Percentiles rank a stretch among this genome's conserved stretches.
These are phyloP conservation scores for Pichia gijzeniarum DNA, from an alignment of 805 yeast species.

Conservation along the genomic window DNA sequence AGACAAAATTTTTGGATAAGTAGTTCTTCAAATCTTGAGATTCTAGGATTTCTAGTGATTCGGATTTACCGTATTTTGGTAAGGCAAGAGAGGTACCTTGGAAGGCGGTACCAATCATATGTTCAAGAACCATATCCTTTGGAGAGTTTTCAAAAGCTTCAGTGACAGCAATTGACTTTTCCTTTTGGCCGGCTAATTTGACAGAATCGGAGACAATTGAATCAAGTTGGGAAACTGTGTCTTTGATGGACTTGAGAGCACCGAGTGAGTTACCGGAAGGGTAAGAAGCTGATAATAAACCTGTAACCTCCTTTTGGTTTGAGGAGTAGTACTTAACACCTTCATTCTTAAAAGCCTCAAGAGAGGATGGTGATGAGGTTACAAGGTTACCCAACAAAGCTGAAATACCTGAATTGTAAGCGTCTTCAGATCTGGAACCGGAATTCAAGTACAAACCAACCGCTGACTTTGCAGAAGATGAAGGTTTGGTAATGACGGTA, in stretches of 20 bases:
- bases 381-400: slow-evolving; percentile 52
- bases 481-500: slow-evolving; percentile 60
- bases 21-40: slow-evolving; percentile 52
- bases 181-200: slow-evolving; percentile 30
- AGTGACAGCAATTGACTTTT: slow-evolving; percentile 44
- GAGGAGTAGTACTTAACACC: slow-evolving; percentile 55
- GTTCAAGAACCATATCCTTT: slow-evolving; percentile 57
- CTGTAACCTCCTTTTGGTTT: slow-evolving; percentile 60
- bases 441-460: slow-evolving; percentile 69
- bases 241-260: slow-evolving; percentile 48
- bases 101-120: slow-evolving; percentile 77
- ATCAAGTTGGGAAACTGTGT: slow-evolving; percentile 34
- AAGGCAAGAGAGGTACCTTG: slow-evolving; percentile 77
- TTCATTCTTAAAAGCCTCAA: slow-evolving; percentile 31
- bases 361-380: slow-evolving; percentile 29
- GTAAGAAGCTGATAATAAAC: slow-evolving; percentile 52
- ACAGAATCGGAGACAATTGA: slow-evolving; percentile 37
- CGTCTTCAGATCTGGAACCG: slow-evolving; percentile 74
- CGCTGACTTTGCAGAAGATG: slow-evolving; percentile 44
- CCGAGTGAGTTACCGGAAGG: slow-evolving; percentile 47
- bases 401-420: slow-evolving; percentile 78
- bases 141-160: slow-evolving; percentile 51
- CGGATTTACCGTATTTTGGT: slow-evolving; percentile 71
- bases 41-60: slow-evolving; percentile 53
- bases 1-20: slow-evolving; percentile 49